phyloP scores from a whole-genome alignment of 2,329 filamentous ascomycete species.

The Penicillium aurantiogriseum region DNA sequence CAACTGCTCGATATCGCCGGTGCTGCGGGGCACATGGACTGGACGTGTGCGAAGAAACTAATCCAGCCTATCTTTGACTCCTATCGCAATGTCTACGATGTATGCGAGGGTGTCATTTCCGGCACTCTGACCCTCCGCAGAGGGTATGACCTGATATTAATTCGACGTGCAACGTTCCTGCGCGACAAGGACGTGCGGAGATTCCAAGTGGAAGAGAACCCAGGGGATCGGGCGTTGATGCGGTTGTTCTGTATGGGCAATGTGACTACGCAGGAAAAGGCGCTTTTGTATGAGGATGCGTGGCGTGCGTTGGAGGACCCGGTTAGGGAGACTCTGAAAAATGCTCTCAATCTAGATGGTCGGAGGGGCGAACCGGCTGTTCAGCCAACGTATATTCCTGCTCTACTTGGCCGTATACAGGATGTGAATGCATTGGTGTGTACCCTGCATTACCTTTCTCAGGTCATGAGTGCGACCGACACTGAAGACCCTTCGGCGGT shows the following conservation, averaged over 20 bases:
- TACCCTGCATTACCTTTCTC: constrained; percentile 10
- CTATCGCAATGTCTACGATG: constrained; percentile 16
- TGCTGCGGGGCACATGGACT: constrained; percentile 17
- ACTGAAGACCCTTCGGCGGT: constrained; percentile 7
- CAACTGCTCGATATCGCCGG: constrained; percentile 16
- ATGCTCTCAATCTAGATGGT: constrained; percentile 14
- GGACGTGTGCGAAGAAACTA: constrained; percentile 16
- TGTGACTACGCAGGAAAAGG: constrained; percentile 10
- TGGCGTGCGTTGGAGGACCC: constrained; percentile 7
- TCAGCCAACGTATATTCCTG: constrained; percentile 18
- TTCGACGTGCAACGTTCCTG: constrained; percentile 7
- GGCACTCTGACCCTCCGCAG: constrained; percentile 7
- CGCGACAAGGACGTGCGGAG: constrained; percentile 2
- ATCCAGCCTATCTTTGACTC: constrained; percentile 16
- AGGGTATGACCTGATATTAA: constrained; percentile 17
- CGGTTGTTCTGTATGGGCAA: constrained; percentile 18
- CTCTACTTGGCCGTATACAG: constrained; percentile 9
- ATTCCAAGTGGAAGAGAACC: background rate
- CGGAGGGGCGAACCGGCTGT: constrained; percentile 11
- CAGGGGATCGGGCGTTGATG: constrained; percentile 9
- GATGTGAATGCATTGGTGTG: background rate
- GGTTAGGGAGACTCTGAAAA: background rate
- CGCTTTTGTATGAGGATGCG: constrained; percentile 9
- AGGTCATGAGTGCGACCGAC: constrained; percentile 8
- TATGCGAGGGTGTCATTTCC: constrained; percentile 14